phyloP scores from a whole-genome alignment of 495 filamentous ascomycete species.

The Coniosporium apollinis region DNA sequence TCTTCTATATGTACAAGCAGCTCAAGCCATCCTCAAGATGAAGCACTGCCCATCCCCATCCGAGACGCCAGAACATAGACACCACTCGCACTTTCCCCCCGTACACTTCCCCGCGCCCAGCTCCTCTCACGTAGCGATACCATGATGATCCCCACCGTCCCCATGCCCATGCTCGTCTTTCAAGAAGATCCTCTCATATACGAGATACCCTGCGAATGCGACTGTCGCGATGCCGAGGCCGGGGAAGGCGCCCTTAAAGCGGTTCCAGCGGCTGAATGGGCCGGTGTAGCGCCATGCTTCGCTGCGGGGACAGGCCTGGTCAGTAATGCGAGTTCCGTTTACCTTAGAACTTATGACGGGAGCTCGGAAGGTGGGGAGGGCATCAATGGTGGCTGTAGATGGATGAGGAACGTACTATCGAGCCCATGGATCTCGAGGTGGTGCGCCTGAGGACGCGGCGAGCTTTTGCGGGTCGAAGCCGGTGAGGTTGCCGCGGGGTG shows the following conservation, averaged over 20 bases:
- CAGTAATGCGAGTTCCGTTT: too few relatives aligned
- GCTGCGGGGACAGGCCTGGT: constrained; percentile 35
- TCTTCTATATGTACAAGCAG: too few relatives aligned
- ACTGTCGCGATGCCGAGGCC: constrained; percentile 83
- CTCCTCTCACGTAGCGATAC: background rate
- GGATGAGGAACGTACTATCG: constrained; percentile 36
- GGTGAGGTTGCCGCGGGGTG: constrained; percentile 51
- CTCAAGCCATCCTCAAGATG: too few relatives aligned
- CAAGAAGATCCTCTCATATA: constrained; percentile 73
- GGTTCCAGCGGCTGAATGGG: constrained; percentile 72
- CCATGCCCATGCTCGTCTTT: constrained; percentile 54
- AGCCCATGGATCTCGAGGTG: constrained; percentile 77
- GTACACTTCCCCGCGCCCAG: too few relatives aligned
- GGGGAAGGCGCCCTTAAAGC: constrained; percentile 71
- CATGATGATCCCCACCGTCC: constrained; percentile 4
- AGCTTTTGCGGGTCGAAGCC: constrained; percentile 69
- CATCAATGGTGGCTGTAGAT: background rate
- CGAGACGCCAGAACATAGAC: too few relatives aligned
- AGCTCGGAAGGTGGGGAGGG: background rate
- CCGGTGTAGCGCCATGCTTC: constrained; percentile 91
- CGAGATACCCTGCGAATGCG: constrained; percentile 77
- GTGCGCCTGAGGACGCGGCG: constrained; percentile 44
- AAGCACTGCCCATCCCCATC: too few relatives aligned
- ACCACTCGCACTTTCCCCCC: too few relatives aligned
- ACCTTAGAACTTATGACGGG: background rate